Base-by-base conservation (phyloP, 306 rosid species). In the Vigna hirtella region DNA sequence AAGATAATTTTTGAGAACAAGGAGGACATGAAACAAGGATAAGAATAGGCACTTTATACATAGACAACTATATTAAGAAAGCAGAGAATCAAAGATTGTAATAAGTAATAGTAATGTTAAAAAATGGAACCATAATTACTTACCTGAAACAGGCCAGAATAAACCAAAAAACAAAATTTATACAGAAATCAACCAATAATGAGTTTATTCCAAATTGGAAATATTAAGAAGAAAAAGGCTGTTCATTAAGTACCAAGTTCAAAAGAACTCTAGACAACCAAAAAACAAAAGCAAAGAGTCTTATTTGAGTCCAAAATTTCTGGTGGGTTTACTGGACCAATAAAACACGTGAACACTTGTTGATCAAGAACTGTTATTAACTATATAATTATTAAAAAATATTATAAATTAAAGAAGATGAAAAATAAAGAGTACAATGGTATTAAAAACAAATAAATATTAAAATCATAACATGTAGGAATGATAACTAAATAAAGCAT, bases 171-270 rank as follows among this genome's bases (percentile, higher is more conserved):
- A 17, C 4, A 62, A 12, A 7, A 63, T 48, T 2, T 74, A 67
- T 55, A 34, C 58, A 45, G 76, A 72, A 61, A 48, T 52, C 38
- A 53, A 48, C 43, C 28, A 81, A 53, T 26, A 45, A 74, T 20
- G 62, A 62, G 24, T 70, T 53, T 59, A 30, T 75, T 57, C 62
- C 55, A 66, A 32, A 57, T 52, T 26, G n/a, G 57, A 63, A 36
- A 36, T 64, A 64, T 36, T 8, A 9, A n/a, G 13, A 63, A 32
- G 7, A 36, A 15, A 34, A 6, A 61, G 66, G 16, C 6, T 63
- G 13, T 8, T 36, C 9, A 8, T 4, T n/a, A 64, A n/a, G 49
- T n/a, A 64, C 68, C 22, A 9, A 36, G 28, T n/a, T 62, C 45
- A 62, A 62, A 30, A 15, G 24, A 62, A 62, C 68, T 34, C 24